Percentiles rank a stretch among this genome's conserved stretches.
phyloP scores from a whole-genome alignment of 495 filamentous ascomycete species.

The Usnea hakonensis region DNA sequence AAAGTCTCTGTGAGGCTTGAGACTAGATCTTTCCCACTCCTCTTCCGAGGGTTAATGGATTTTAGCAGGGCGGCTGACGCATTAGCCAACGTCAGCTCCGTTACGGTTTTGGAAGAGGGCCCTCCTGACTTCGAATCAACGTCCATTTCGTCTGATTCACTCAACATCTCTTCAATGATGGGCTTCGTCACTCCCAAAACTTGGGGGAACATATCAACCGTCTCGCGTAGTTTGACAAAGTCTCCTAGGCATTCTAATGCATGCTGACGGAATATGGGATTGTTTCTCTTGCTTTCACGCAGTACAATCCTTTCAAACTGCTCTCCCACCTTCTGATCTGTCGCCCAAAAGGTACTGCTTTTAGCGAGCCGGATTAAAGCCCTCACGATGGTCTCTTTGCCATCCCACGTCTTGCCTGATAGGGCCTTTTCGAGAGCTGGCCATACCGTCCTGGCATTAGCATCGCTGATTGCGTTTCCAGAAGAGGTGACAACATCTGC shows the following conservation, averaged over 20 bases:
- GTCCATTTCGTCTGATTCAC: constrained; percentile 62
- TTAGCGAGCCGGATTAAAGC: constrained; percentile 74
- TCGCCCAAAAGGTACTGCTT: constrained; percentile 50
- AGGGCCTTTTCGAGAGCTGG: constrained; percentile 72
- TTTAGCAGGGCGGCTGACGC: constrained; percentile 40
- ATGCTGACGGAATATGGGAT: constrained; percentile 67
- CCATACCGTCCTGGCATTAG: constrained; percentile 62
- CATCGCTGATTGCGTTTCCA: constrained; percentile 47
- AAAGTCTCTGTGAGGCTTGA: constrained; percentile 14
- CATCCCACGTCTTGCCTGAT: constrained; percentile 82
- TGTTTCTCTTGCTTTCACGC: constrained; percentile 86
- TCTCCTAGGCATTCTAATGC: constrained; percentile 66
- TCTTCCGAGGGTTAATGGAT: constrained; percentile 33
- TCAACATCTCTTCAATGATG: constrained; percentile 48
- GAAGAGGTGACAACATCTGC: constrained; percentile 62
- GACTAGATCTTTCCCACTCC: constrained; percentile 1
- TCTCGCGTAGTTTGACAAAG: constrained; percentile 54
- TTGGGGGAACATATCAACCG: constrained; percentile 60
- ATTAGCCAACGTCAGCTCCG: constrained; percentile 40
- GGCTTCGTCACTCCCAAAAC: constrained; percentile 54
- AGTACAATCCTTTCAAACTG: constrained; percentile 55
- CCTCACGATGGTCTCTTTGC: constrained; percentile 82
- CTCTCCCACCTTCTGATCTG: constrained; percentile 38
- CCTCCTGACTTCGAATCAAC: constrained; percentile 39
- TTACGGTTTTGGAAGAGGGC: constrained; percentile 31